These are phyloP conservation scores for Colletotrichum sp. DNA, from an alignment of 2,329 filamentous ascomycete species.

Conservation along the genomic window DNA sequence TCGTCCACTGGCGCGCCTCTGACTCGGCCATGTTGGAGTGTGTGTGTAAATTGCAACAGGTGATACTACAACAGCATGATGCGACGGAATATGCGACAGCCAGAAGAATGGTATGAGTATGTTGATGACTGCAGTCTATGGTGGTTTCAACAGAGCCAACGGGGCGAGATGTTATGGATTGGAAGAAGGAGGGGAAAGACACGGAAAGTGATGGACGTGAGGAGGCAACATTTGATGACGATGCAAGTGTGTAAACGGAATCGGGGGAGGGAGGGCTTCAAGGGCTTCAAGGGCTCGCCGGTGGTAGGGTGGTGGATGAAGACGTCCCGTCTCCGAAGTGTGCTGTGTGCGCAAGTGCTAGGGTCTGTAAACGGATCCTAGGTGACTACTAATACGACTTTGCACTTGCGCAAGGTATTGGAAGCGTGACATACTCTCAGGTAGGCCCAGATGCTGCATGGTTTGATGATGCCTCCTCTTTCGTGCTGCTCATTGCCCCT, in stretches of 20 bases:
- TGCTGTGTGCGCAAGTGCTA: constrained; percentile 1
- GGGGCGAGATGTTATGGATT: background rate
- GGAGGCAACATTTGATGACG: constrained; percentile 17
- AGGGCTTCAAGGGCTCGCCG: background rate
- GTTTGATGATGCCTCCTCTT: constrained; percentile 14
- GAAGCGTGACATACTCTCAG: background rate
- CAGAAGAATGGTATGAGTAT: background rate
- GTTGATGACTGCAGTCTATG: background rate
- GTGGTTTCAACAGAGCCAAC: background rate
- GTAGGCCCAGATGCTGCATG: background rate
- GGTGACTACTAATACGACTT: background rate
- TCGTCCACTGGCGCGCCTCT: constrained; percentile 59
- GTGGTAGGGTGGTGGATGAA: constrained; percentile 2
- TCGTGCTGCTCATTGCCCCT: constrained; percentile 10
- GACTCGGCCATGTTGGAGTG: constrained; percentile 52
- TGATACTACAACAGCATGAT: constrained; percentile 2
- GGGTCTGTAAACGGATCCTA: background rate
- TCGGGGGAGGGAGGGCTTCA: background rate
- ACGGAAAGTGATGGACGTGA: background rate
- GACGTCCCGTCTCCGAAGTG: background rate
- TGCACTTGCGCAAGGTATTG: background rate
- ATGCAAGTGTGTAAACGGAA: constrained; percentile 9
- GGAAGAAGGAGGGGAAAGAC: background rate
- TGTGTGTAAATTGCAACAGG: background rate
- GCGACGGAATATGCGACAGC: background rate